Base-by-base conservation (phyloP, 805 yeast species). In the Suhomyces sp. region DNA sequence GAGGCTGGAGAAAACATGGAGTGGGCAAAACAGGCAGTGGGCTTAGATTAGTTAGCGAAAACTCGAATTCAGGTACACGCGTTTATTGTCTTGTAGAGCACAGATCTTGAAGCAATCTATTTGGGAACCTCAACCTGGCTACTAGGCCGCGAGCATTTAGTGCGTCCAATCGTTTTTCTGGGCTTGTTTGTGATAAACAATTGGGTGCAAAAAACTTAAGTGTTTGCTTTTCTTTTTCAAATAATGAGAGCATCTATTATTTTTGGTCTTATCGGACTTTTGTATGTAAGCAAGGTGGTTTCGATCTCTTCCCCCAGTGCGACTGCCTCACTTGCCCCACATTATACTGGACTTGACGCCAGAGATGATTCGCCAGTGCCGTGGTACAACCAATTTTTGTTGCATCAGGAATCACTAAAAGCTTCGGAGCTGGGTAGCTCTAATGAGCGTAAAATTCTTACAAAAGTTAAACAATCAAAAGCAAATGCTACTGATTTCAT, bases 401-500 rank as follows among this genome's bases (percentile, higher is more conserved):
- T n/a, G 6, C n/a, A 29, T 33, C 17, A 6, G 36, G 36, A 33
- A n/a, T 5, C 36, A 33, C 17, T n/a, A 6, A n/a, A n/a, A 33
- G 15, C 36, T n/a, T 33, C 17, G 36, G 12, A 33, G 17, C 15
- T 33, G 36, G 36, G 8, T 33, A 33, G 17, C 17, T 6, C 17
- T 5, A 33, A n/a, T 33, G 17, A 33, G 17, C 36, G 36, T n/a
- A 13, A 17, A 33, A n/a, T 33, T 6, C 7, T n/a, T 33, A 13
- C 22, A 9, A 38, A 38, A 38, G 15, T 6, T 17, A 10, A n/a
- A n/a, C n/a, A n/a, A n/a, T 13, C 8, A n/a, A 15, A 35, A n/a
- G 13, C 15, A 13, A 42, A 9, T 12, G 17, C 23, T 9, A 13
- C 17, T 5, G 67, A 65, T 19, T 71, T 73, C 53, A 64, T 66